Evolutionary conservation across 805 yeast genomes (phyloP).

Genomic region (Candida koratica): DNA sequence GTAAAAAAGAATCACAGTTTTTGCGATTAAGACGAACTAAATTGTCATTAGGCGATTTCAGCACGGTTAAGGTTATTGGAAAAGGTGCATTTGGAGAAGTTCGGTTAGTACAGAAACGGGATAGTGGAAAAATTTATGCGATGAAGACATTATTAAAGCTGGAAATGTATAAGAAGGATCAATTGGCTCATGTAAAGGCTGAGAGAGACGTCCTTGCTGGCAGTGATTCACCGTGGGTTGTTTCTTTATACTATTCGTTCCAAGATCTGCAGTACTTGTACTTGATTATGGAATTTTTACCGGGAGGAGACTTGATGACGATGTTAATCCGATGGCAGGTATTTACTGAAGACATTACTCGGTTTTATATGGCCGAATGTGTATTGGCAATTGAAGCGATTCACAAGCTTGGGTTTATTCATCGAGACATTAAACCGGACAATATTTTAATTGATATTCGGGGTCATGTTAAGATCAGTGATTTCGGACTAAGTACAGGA

Average conservation of each 20-base stretch:
- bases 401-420: slow-evolving; percentile 90
- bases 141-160: slow-evolving; percentile 88
- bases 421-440: slow-evolving; percentile 97
- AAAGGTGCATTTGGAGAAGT: slow-evolving; percentile 99
- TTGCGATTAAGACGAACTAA: slow-evolving; percentile 81
- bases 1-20: slow-evolving; percentile 85
- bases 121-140: slow-evolving; percentile 87
- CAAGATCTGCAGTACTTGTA: slow-evolving; percentile 74
- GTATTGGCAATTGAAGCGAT: slow-evolving; percentile 92
- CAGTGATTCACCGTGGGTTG: slow-evolving; percentile 86
- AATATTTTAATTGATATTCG: slow-evolving; percentile 81
- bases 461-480: slow-evolving; percentile 66
- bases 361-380: slow-evolving; percentile 95
- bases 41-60: slow-evolving; percentile 76
- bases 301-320: slow-evolving; percentile 89
- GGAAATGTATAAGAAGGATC: slow-evolving; percentile 94
- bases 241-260: slow-evolving; percentile 74
- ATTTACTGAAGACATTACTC: slow-evolving; percentile 86
- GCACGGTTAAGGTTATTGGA: slow-evolving; percentile 86
- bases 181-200: slow-evolving; percentile 91
- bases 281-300: slow-evolving; percentile 74
- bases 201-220: slow-evolving; percentile 94
- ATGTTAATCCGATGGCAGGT: slow-evolving; percentile 94
- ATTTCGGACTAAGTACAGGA: slow-evolving; percentile 83
- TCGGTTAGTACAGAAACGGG: slow-evolving; percentile 85